Conservation (phyloP, 768 basidiomycete species). For the Hydnum rufescens region DNA sequence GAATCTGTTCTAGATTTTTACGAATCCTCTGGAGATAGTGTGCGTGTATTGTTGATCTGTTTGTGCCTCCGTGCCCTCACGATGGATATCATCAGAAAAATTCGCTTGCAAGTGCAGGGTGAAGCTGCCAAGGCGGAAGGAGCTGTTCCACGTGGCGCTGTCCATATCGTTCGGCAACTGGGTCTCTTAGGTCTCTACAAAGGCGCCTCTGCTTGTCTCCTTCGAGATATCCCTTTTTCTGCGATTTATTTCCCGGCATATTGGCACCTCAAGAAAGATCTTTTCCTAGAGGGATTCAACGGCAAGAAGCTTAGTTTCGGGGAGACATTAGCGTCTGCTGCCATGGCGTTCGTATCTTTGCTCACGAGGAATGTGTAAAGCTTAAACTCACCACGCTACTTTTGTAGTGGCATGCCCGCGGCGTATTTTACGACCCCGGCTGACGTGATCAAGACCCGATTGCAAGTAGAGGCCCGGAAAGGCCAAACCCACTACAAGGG, state of each 20-base stretch:
- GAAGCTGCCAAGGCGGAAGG: slow-evolving; percentile 81
- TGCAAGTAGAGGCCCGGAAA: slow-evolving; percentile 81
- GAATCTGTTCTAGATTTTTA: slow-evolving; percentile 50
- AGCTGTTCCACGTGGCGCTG: slow-evolving; percentile 59
- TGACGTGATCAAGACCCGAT: slow-evolving; percentile 92
- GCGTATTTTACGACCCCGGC: slow-evolving; percentile 86
- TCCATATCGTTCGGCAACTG: slow-evolving; percentile 83
- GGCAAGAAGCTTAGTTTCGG: slow-evolving; percentile 82
- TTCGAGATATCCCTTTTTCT: slow-evolving; percentile 94
- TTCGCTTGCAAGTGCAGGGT: slow-evolving; percentile 86
- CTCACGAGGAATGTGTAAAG: neutral
- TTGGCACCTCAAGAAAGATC: slow-evolving; percentile 74
- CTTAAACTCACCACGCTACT: neutral
- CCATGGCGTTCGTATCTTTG: slow-evolving; percentile 35
- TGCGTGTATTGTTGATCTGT: slow-evolving; percentile 21
- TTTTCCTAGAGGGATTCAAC: slow-evolving; percentile 91
- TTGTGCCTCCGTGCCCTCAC: neutral
- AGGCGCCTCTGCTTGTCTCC: slow-evolving; percentile 80
- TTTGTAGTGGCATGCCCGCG: slow-evolving; percentile 87
- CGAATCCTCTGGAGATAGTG: slow-evolving; percentile 94
- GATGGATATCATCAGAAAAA: slow-evolving; percentile 39
- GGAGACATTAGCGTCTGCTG: slow-evolving; percentile 72
- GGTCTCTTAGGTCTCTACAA: slow-evolving; percentile 86
- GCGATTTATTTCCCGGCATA: slow-evolving; percentile 84
- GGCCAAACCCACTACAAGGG: slow-evolving; percentile 90